Evolutionary conservation across 345 rosid genomes (phyloP), one percentile per base, ranked within the genome.

Genomic region (Ricinus communis): DNA sequence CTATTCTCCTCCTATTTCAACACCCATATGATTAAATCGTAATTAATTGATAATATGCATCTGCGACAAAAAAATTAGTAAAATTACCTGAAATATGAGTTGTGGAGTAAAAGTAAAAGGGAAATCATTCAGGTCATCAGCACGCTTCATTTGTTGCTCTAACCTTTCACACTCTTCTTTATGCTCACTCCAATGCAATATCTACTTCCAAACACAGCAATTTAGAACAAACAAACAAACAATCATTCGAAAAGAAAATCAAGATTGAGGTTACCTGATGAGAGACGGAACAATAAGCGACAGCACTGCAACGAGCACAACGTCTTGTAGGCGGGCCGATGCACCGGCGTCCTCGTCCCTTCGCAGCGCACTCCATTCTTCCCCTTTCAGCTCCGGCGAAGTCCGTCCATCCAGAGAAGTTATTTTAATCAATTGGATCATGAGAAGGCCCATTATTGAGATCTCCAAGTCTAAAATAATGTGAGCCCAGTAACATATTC

Each of bases 91-190:
- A 33, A 33, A 2, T 33, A 6, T 6, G 12, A 11, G 47, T 8
- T 8, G 47, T 43, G 78, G 84, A 61, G 92, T 53, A 61, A 87
- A 94, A 45, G 90, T 77, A 79, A 94, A 91, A 43, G 96, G 97
- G 68, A 90, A 91, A 81, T 90, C 88, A 71, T 86, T 87, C 72
- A 91, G 67, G 27, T 28, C 33, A 79, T 87, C 91, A 4, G 75
- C 77, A 46, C 72, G 82, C 74, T 81, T 81, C 98, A 94, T 94
- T 74, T 94, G 96, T 67, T 85, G 83, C 81, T 85, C 91, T 38
- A 94, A 67, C 77, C 97, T 90, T 59, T 80, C 85, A 76, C 98
- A 94, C 80, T 91, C 97, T 74, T 82, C 85, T 75, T 87, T 90
- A 54, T 94, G 97, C 68, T 80, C 85, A 69, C 75, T 88, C 97